These are phyloP conservation scores for Pistacia integerrima DNA, from an alignment of 345 rosid species.

Conservation along the genomic window DNA sequence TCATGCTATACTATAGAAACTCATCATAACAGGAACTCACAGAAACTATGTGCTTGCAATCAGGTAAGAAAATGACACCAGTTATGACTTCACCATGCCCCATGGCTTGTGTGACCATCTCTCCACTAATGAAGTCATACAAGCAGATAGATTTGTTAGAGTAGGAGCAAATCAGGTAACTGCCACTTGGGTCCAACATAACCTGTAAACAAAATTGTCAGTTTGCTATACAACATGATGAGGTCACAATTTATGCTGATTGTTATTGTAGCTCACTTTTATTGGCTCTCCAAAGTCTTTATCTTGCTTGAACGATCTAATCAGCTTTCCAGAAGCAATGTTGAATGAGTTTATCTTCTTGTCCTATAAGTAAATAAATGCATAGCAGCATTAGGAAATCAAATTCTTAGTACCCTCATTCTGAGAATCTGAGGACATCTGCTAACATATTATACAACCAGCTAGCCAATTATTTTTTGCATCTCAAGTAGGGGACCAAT, in stretches of 20 bases:
- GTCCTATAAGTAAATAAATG: slow-evolving; percentile 47
- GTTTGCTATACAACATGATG: slow-evolving; percentile 25
- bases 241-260: slow-evolving; percentile 16
- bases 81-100: slow-evolving; percentile 83
- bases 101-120: slow-evolving; percentile 63
- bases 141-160: slow-evolving; percentile 73
- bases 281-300: slow-evolving; percentile 75
- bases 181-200: slow-evolving; percentile 76
- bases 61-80: slow-evolving; percentile 80
- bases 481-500: not conserved
- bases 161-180: slow-evolving; percentile 69
- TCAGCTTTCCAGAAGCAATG: slow-evolving; percentile 62
- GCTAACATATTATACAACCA: slow-evolving; percentile 1
- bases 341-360: slow-evolving; percentile 74
- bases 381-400: not conserved
- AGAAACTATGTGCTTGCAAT: slow-evolving; percentile 80
- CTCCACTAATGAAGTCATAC: slow-evolving; percentile 62
- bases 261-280: slow-evolving; percentile 51
- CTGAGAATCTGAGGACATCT: slow-evolving; percentile 8
- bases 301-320: slow-evolving; percentile 71
- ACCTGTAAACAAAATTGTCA: slow-evolving; percentile 47
- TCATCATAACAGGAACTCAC: slow-evolving; percentile 51
- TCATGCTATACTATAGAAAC: slow-evolving; percentile 10
- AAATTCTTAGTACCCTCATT: slow-evolving; percentile 16
- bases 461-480: slow-evolving; percentile 4